Percentiles rank a stretch among this genome's conserved stretches.
phyloP scores from a whole-genome alignment of 768 basidiomycete genomes.

The Kwoniella newhampshirensis region DNA sequence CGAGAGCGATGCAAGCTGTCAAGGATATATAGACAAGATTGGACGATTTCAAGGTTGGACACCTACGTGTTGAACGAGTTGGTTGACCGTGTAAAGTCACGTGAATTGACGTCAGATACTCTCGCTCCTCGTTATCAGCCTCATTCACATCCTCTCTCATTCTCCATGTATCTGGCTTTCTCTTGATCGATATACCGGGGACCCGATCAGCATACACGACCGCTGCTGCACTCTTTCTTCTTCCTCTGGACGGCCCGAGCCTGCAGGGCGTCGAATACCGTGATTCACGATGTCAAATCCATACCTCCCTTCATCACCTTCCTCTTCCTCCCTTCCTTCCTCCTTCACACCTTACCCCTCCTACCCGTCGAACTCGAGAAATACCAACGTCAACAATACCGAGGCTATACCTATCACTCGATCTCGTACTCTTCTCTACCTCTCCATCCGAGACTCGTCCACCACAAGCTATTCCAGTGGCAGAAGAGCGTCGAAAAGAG shows the following conservation, averaged over 20 bases:
- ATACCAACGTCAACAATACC: not conserved
- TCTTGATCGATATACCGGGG: too few species aligned
- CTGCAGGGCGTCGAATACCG: not conserved
- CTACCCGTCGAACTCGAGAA: constrained; percentile 3
- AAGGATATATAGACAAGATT: too few species aligned
- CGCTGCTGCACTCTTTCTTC: too few species aligned
- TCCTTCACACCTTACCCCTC: constrained; percentile 5
- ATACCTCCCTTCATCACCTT: constrained; percentile 17
- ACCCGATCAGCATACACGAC: too few species aligned
- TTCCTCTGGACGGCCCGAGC: too few species aligned
- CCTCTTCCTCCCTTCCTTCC: constrained; percentile 10
- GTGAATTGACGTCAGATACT: not conserved
- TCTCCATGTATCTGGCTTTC: too few species aligned
- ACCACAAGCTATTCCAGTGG: constrained; percentile 22
- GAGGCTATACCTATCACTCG: constrained; percentile 59
- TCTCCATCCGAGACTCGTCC: constrained; percentile 74
- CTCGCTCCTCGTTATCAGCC: not conserved
- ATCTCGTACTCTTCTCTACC: constrained; percentile 86
- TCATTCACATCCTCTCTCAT: not conserved
- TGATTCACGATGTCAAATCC: constrained; percentile 23
- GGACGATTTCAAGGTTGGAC: not conserved
- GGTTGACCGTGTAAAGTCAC: too few species aligned
- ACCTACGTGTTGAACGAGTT: too few species aligned
- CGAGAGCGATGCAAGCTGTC: too few species aligned
- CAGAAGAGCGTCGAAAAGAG: constrained; percentile 15